phyloP scores from a whole-genome alignment of 495 filamentous ascomycete genomes.

The Annulohypoxylon moriforme region DNA sequence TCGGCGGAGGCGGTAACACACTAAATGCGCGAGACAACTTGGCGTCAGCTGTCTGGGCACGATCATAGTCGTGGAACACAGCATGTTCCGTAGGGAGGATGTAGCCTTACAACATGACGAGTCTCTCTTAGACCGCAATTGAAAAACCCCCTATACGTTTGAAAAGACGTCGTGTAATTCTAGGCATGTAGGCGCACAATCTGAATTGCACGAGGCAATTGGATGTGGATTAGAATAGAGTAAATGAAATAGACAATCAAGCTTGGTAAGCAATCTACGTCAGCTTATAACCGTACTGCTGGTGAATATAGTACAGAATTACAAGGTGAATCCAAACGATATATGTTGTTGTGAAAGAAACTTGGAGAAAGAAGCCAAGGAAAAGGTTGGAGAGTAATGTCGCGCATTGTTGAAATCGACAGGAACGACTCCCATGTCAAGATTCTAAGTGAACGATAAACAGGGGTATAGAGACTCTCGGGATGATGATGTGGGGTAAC shows the following conservation, averaged over 20 bases:
- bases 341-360: constrained; percentile 1
- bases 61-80: constrained; percentile 15
- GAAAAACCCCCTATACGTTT: neutral
- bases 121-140: constrained; percentile 1
- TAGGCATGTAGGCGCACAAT: neutral
- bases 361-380: neutral
- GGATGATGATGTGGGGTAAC: constrained; percentile 41
- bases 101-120: constrained; percentile 47
- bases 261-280: constrained; percentile 19
- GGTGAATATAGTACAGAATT: neutral
- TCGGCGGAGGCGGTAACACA: constrained; percentile 85
- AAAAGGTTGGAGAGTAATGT: constrained; percentile 13
- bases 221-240: neutral
- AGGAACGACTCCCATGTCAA: constrained; percentile 28
- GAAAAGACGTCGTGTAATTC: constrained; percentile 10
- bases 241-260: neutral
- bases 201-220: neutral
- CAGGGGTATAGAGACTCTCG: constrained; percentile 36
- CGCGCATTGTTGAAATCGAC: constrained; percentile 34
- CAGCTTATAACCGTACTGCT: constrained; percentile 22
- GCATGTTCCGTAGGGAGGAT: constrained; percentile 9
- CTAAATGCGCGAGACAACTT: constrained; percentile 55
- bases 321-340: neutral
- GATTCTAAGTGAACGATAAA: neutral
- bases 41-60: constrained; percentile 16